Conservation (phyloP, 768 basidiomycete species). For the Kwoniella botswanensis region DNA sequence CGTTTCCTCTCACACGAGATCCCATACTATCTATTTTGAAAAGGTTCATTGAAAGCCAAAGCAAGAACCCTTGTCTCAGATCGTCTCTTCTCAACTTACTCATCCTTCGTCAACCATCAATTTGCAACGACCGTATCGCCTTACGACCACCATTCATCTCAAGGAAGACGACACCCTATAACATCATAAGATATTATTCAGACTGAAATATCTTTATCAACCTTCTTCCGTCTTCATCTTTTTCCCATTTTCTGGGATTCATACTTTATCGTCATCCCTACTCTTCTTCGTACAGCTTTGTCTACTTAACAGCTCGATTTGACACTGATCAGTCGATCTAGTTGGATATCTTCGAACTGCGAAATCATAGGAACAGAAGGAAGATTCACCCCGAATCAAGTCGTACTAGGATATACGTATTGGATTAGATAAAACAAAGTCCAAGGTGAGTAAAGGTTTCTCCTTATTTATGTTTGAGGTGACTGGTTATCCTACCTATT, state of each 20-base stretch:
- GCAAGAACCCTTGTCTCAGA: conserved; percentile 6
- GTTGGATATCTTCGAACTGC: neutral
- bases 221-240: neutral
- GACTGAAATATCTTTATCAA: neutral
- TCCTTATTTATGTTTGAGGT: neutral
- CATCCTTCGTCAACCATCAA: conserved; percentile 8
- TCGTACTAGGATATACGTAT: neutral
- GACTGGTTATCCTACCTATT: neutral
- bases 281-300: neutral
- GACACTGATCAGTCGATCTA: neutral
- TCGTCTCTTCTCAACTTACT: neutral
- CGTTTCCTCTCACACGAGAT: neutral
- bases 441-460: neutral
- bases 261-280: neutral
- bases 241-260: neutral
- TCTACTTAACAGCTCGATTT: too few species aligned
- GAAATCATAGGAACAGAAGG: neutral
- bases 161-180: neutral
- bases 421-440: neutral
- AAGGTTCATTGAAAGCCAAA: neutral
- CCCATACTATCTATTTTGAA: neutral
- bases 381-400: neutral
- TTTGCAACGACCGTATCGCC: neutral
- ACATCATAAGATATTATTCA: neutral
- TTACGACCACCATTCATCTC: neutral